Conservation (phyloP, 192 early-diverging fungal species). For the Funneliformis geosporum region DNA sequence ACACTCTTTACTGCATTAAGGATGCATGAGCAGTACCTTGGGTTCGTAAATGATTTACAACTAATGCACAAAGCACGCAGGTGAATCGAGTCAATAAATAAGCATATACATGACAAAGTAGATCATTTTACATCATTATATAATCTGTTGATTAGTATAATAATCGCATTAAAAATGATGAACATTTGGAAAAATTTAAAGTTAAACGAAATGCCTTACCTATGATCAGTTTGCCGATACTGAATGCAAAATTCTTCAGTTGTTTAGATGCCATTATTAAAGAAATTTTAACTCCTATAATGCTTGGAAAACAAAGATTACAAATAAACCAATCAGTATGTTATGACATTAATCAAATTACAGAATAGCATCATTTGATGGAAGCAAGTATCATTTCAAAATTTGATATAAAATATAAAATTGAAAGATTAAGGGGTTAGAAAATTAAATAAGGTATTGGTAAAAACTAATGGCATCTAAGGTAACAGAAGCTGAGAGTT, state of each 20-base stretch:
- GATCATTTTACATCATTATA: neutral
- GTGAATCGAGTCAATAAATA: neutral
- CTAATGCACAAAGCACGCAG: neutral
- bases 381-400: neutral
- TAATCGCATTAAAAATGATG: too few species aligned
- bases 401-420: too few species aligned
- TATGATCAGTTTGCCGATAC: neutral
- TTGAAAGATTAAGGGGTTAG: too few species aligned
- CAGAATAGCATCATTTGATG: constrained; percentile 11
- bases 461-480: too few species aligned
- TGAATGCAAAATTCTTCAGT: neutral
- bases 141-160: neutral
- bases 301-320: neutral
- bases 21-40: too few species aligned
- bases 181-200: neutral
- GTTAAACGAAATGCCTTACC: neutral
- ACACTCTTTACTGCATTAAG: too few species aligned
- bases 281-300: too few species aligned
- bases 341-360: too few species aligned
- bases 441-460: too few species aligned
- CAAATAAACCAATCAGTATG: neutral
- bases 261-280: neutral
- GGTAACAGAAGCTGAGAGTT: too few species aligned
- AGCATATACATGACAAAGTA: neutral
- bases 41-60: too few species aligned